Percentiles rank a stretch among this genome's conserved stretches.
Conservation (phyloP, 2,329 filamentous ascomycete genomes). For the Pseudodiploospora longispora region DNA sequence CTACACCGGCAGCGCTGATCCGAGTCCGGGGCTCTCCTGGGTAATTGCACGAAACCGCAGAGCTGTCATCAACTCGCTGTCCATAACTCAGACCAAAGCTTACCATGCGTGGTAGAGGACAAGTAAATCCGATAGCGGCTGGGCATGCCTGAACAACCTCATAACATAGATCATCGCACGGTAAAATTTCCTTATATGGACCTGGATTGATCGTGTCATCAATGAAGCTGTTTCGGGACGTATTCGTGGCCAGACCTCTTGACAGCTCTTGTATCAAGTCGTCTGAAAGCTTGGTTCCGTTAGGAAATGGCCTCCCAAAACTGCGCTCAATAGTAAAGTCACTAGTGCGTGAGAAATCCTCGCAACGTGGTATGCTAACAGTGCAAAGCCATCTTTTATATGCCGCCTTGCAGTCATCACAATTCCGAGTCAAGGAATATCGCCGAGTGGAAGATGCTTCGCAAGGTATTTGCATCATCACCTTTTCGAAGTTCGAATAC, state of each 20-base stretch:
- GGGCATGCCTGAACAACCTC: constrained; percentile 81
- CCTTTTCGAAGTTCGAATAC: constrained; percentile 73
- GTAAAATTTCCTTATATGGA: constrained; percentile 88
- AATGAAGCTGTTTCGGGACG: constrained; percentile 64
- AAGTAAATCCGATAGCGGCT: constrained; percentile 63
- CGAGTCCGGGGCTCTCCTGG: constrained; percentile 28
- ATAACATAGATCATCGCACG: constrained; percentile 83
- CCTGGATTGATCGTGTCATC: constrained; percentile 67
- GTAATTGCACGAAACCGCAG: constrained; percentile 28
- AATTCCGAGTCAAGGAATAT: constrained; percentile 75
- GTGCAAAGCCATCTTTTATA: constrained; percentile 96
- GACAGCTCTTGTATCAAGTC: constrained; percentile 18
- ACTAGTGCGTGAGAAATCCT: constrained; percentile 60
- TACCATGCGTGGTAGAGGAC: constrained; percentile 44
- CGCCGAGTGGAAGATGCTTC: constrained; percentile 63
- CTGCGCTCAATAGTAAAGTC: constrained; percentile 51
- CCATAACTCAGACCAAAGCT: constrained; percentile 31
- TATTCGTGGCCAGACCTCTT: constrained; percentile 20
- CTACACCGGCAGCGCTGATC: constrained; percentile 10
- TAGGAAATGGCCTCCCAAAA: constrained; percentile 60
- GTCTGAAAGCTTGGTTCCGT: constrained; percentile 49
- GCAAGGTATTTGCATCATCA: constrained; percentile 77
- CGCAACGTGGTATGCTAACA: constrained; percentile 85
- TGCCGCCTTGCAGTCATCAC: constrained; percentile 64
- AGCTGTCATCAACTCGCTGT: constrained; percentile 14